Base-by-base conservation (phyloP, 441 rosid species). In the Mallotus japonicus region DNA sequence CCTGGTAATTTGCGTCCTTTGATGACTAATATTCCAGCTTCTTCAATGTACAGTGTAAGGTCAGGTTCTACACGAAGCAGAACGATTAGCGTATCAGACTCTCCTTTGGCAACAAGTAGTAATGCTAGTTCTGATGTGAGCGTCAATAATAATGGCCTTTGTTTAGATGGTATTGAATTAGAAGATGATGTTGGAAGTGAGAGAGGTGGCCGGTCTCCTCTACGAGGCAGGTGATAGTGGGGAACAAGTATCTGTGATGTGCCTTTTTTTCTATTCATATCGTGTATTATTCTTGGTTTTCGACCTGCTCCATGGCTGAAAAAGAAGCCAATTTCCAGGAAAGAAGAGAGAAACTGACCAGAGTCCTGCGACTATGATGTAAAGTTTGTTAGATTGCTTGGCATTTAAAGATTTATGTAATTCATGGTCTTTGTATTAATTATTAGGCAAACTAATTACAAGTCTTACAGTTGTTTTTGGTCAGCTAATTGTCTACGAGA, bases 61-160 rank as follows among this genome's bases (percentile, higher is more conserved):
- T 89, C 97, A 62, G 97, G 96, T 69, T 88, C 89, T 70, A 56
- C 89, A 72, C 80, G 90, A 71, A 85, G 88, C 81, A 83, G 90
- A 78, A 87, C 93, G 2, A 42, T 87, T 72, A 91, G 95, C 61
- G 93, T 88, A 34, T 82, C 90, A 15, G 98, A 89, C 77, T 95
- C 99, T 7, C 99, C 99, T 57, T 80, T 89, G 22, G 98, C 96
- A 63, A 95, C 97, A 22, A 95, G 98, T 85, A 95, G 99, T 80
- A 95, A 92, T 78, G 98, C 93, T 57, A 95, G 99, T 80, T 95
- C 99, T 5, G 99, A 95, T 81, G 74, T 92, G 70, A 95, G 99
- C 75, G 88, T 91, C 74, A 88, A 86, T 80, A 91, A 89, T 69
- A 91, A 87, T 51, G 93, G 93, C 53, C 72, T 81, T 42, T 89